These are phyloP conservation scores for Earliella scabrosa DNA, from an alignment of 1,284 basidiomycete genomes.

Conservation along the genomic window DNA sequence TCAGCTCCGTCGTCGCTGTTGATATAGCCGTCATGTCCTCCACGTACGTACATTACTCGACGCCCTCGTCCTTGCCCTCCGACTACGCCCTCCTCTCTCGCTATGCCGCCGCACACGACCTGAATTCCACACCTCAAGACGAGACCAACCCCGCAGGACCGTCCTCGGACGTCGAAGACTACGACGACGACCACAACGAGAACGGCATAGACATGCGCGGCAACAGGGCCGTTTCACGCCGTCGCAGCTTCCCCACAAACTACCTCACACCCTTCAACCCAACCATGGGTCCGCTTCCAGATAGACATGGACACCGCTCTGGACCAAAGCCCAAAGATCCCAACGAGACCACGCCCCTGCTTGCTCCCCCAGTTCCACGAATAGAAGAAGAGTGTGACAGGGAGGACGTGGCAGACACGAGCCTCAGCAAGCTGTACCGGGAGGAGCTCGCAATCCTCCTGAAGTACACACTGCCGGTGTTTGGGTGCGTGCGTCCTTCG, in stretches of 20 bases:
- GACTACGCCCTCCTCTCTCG: conserved; percentile 65
- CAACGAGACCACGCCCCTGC: conserved; percentile 56
- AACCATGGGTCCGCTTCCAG: conserved; percentile 35
- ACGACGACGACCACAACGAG: conserved; percentile 15
- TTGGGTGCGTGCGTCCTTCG: conserved; percentile 48
- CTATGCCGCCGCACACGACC: conserved; percentile 41
- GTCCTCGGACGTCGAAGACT: conserved; percentile 15
- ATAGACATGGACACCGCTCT: conserved; percentile 33
- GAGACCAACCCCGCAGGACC: conserved; percentile 12
- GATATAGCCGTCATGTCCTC: conserved; percentile 38
- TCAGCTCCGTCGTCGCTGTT: neutral
- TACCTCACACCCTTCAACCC: conserved; percentile 38
- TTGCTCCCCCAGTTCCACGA: conserved; percentile 51
- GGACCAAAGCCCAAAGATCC: conserved; percentile 29
- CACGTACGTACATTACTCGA: conserved; percentile 52
- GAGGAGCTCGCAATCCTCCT: conserved; percentile 66
- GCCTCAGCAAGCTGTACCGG: conserved; percentile 45
- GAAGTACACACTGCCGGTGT: conserved; percentile 71
- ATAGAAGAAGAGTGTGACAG: conserved; percentile 44
- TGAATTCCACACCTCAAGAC: conserved; percentile 3
- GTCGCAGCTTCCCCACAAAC: conserved; percentile 39
- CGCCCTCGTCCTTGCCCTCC: conserved; percentile 61
- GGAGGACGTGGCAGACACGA: conserved; percentile 36
- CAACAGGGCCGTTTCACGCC: conserved; percentile 20
- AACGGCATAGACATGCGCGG: conserved; percentile 16